A percentile compares a stretch with the other conserved stretches of the same genome.
phyloP scores from a whole-genome alignment of 2,329 filamentous ascomycete species.

The Penicillium sp. region DNA sequence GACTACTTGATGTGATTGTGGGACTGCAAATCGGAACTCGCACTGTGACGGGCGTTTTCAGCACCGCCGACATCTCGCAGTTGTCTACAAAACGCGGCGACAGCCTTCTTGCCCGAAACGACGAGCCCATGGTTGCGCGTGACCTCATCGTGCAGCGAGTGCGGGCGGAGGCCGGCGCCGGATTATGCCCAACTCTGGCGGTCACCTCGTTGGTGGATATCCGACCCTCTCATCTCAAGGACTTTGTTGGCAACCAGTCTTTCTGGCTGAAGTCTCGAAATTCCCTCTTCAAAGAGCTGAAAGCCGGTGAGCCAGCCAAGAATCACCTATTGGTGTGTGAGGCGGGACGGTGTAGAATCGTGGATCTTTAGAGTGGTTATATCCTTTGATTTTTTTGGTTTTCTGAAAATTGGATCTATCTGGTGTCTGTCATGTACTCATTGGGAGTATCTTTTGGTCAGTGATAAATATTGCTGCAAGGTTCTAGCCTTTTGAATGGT shows the following conservation, averaged over 20 bases:
- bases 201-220: slow-evolving; percentile 41
- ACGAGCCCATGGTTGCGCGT: slow-evolving; percentile 29
- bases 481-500: neutral
- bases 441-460: neutral
- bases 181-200: slow-evolving; percentile 35
- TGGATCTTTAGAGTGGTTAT: slow-evolving; percentile 33
- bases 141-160: slow-evolving; percentile 35
- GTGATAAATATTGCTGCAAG: neutral
- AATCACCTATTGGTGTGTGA: slow-evolving; percentile 45
- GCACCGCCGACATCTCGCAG: slow-evolving; percentile 32
- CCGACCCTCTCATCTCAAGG: slow-evolving; percentile 34
- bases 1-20: slow-evolving; percentile 75
- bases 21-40: slow-evolving; percentile 70
- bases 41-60: slow-evolving; percentile 58
- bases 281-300: slow-evolving; percentile 39
- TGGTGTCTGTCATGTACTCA: neutral
- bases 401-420: neutral
- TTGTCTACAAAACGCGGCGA: slow-evolving; percentile 13
- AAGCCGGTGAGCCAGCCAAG: slow-evolving; percentile 34
- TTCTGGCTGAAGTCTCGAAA: slow-evolving; percentile 44
- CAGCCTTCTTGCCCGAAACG: slow-evolving; percentile 17
- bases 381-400: neutral
- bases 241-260: slow-evolving; percentile 37
- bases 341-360: slow-evolving; percentile 35
- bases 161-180: slow-evolving; percentile 36